Evolutionary conservation across 306 rosid genomes (phyloP), one percentile per base, ranked within the genome.

Genomic region (Clitoria ternatea): DNA sequence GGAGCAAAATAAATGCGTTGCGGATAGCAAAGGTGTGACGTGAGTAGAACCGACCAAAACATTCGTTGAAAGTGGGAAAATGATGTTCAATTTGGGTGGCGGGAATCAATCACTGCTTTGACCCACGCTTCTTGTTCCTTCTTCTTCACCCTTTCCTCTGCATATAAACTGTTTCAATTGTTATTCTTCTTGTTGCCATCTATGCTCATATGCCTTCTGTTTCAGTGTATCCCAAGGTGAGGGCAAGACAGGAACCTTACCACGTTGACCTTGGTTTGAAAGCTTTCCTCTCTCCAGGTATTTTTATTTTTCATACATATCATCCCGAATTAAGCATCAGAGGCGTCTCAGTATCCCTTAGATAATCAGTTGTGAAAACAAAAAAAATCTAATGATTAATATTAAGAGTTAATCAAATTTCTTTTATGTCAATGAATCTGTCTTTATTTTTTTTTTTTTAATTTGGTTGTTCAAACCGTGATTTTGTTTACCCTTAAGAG

Each of bases 201-300:
- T 11, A 4, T 24, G 17, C 7, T 36, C 1, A 12, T 24, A 4
- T 26, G 1, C 1, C 11, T 57, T 14, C 3, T 36, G 29, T 6
- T 39, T 22, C 69, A 75, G 86, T 82, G 86, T 70, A 79, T 75
- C 77, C 83, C 1, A 82, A 53, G 73, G 81, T 82, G 73, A 82
- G 52, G 80, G 80, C 75, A 10, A 75, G 76, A 26, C 76, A 33
- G 11, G 48, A 73, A 17, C 23, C 26, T 13, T n/a, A 17, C 12
- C 66, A 69, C 7, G 48, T 1, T 30, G 61, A 79, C 48, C 77
- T 50, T 36, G 73, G 77, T 47, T 68, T 82, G 76, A 82, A 78
- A 45, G 60, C 76, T 59, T 75, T 79, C 40, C 70, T 52, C 54
- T 71, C 83, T 61, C 74, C 87, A 3, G 77, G 87, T 83, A 66